Evolutionary conservation across 2,329 filamentous ascomycete genomes (phyloP).

Genomic region (Verticillium klebahnii): DNA sequence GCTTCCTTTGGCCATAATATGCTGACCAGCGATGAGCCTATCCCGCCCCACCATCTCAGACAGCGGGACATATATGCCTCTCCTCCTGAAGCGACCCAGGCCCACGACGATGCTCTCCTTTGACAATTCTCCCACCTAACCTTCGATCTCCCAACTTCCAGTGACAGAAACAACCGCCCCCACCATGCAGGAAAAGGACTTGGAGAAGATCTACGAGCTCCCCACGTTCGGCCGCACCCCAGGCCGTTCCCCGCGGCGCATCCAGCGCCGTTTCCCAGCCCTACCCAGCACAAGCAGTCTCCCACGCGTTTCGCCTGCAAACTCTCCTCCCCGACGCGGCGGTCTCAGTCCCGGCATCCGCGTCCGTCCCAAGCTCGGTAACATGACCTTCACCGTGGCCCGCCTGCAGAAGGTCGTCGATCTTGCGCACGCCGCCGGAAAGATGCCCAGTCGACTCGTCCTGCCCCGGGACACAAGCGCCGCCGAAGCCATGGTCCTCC

Average conservation of each 20-base stretch:
- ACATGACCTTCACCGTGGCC: not conserved
- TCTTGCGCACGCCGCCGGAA: not conserved
- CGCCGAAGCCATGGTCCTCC: not conserved
- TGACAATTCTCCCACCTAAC: too few relatives aligned
- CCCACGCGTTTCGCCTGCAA: not conserved
- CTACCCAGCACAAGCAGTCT: not conserved
- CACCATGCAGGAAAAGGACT: too few relatives aligned
- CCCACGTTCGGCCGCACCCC: not conserved
- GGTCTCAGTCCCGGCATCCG: not conserved
- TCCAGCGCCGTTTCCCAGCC: not conserved
- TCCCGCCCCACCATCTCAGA: too few relatives aligned
- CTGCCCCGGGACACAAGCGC: not conserved
- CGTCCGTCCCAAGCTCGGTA: not conserved
- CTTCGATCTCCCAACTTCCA: too few relatives aligned
- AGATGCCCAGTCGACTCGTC: not conserved
- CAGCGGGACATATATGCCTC: too few relatives aligned
- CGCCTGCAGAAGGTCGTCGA: not conserved
- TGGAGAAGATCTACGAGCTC: not conserved
- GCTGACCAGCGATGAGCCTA: too few relatives aligned
- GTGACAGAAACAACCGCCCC: too few relatives aligned
- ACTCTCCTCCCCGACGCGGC: not conserved
- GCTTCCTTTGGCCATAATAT: too few relatives aligned
- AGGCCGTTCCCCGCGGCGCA: not conserved
- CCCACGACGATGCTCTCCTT: too few relatives aligned
- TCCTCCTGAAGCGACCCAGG: too few relatives aligned